Conservation (phyloP, 495 filamentous ascomycete species). For the Darksidea phi region DNA sequence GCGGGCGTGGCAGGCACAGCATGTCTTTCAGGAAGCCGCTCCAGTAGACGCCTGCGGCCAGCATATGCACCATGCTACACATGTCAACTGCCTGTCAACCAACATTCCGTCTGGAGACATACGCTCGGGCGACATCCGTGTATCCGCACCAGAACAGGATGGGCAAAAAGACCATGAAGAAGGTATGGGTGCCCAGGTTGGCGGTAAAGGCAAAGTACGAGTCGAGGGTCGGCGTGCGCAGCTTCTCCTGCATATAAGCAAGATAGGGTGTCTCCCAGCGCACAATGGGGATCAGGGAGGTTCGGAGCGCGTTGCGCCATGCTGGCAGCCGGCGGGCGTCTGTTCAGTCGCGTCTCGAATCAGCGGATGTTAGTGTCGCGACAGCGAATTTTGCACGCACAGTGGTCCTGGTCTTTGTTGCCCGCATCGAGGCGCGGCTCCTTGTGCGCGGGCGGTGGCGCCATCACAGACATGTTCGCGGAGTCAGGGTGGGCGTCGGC, state of each 20-base stretch:
- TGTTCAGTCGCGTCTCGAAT: slow-evolving; percentile 42
- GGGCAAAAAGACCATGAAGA: slow-evolving; percentile 93
- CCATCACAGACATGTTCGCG: background rate
- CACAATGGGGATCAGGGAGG: slow-evolving; percentile 78
- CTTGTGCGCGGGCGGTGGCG: background rate
- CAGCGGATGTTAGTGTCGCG: background rate
- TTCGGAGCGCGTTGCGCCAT: slow-evolving; percentile 87
- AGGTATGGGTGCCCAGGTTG: slow-evolving; percentile 96
- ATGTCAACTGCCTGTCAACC: background rate
- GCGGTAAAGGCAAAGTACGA: slow-evolving; percentile 95
- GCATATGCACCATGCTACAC: slow-evolving; percentile 76
- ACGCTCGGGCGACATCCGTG: slow-evolving; percentile 77
- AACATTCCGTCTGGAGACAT: slow-evolving; percentile 41
- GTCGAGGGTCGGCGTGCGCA: slow-evolving; percentile 69
- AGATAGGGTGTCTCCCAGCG: slow-evolving; percentile 96
- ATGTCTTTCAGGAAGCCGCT: slow-evolving; percentile 93
- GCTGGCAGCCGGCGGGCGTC: slow-evolving; percentile 77
- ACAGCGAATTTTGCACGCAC: slow-evolving; percentile 25
- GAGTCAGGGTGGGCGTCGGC: background rate
- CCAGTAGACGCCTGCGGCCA: slow-evolving; percentile 87
- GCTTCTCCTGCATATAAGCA: slow-evolving; percentile 71
- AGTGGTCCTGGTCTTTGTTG: slow-evolving; percentile 43
- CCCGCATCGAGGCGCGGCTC: slow-evolving; percentile 41
- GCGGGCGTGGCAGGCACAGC: slow-evolving; percentile 87
- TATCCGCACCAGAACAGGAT: slow-evolving; percentile 96